Percentiles rank a stretch among this genome's conserved stretches.
Conservation (phyloP, 129 eudicot genomes). For the Kitagawia praeruptora region DNA sequence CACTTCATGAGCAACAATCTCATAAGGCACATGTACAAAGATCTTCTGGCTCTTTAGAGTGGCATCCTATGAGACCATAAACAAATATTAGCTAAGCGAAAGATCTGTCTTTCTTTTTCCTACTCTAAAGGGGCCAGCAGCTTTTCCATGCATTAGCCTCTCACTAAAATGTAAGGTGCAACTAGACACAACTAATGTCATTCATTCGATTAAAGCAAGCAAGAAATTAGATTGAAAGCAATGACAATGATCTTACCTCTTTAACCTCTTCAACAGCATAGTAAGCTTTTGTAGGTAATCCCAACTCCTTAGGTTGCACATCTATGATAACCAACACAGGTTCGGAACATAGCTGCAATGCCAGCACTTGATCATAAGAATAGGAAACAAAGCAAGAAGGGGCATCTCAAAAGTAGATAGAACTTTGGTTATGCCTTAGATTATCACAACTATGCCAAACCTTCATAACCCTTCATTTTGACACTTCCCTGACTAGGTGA, state of each 20-base stretch:
- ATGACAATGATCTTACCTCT: slow-evolving; percentile 44
- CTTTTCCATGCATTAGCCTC: slow-evolving; percentile 5
- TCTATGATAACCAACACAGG: slow-evolving; percentile 92
- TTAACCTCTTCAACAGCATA: slow-evolving; percentile 98
- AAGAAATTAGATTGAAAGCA: background rate
- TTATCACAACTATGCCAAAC: background rate
- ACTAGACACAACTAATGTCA: background rate
- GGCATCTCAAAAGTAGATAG: background rate
- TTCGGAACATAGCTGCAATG: slow-evolving; percentile 80
- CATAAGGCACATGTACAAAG: slow-evolving; percentile 90
- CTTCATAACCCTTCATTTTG: background rate
- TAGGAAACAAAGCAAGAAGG: background rate
- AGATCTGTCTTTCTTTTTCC: slow-evolving; percentile 2
- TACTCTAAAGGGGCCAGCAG: background rate
- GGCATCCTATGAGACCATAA: slow-evolving; percentile 55
- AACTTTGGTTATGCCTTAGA: background rate
- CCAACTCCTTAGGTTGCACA: slow-evolving; percentile 94
- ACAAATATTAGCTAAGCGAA: slow-evolving; percentile 11
- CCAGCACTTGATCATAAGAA: background rate
- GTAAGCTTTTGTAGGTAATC: slow-evolving; percentile 99
- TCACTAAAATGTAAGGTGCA: slow-evolving; percentile 11
- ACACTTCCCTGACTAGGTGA: background rate
- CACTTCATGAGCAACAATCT: slow-evolving; percentile 98
- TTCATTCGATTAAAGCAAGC: background rate
- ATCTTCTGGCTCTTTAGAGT: slow-evolving; percentile 98